phyloP scores from a whole-genome alignment of 257 asterid species.

The Hygrophila difformis region DNA sequence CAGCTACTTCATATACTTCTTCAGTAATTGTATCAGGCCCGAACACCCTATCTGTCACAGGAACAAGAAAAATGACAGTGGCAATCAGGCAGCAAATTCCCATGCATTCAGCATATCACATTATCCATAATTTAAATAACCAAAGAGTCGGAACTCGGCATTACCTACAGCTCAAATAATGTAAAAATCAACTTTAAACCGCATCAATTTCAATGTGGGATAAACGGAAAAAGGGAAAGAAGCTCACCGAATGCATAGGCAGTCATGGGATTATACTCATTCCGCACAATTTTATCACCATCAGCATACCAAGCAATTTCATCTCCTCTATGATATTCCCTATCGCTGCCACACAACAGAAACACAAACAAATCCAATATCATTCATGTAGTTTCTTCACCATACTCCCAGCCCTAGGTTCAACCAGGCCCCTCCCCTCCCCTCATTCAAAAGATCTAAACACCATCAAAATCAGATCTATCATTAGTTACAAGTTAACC shows the following conservation, averaged over 20 bases:
- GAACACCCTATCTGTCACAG: conserved; percentile 70
- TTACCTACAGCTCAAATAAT: conserved; percentile 12
- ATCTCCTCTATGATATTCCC: conserved; percentile 89
- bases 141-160: conserved; percentile 10
- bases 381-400: conserved; percentile 19
- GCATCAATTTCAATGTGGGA: neutral
- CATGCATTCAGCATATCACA: conserved; percentile 1
- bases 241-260: conserved; percentile 85
- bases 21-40: conserved; percentile 69
- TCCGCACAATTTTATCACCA: conserved; percentile 72
- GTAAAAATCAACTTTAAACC: conserved; percentile 6
- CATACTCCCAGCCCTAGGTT: conserved; percentile 29
- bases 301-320: conserved; percentile 91
- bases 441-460: conserved; percentile 25
- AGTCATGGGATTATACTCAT: conserved; percentile 76
- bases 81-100: conserved; percentile 8
- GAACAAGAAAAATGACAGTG: conserved; percentile 3
- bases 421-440: conserved; percentile 11
- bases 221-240: conserved; percentile 8
- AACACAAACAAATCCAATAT: conserved; percentile 21
- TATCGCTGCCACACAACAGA: conserved; percentile 49
- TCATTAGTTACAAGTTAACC: conserved; percentile 38
- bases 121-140: conserved; percentile 3
- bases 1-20: conserved; percentile 94
- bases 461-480: conserved; percentile 47